phyloP scores from a whole-genome alignment of 371 early-diverging fungal genomes.

The Polyrhizophydium stewartii region DNA sequence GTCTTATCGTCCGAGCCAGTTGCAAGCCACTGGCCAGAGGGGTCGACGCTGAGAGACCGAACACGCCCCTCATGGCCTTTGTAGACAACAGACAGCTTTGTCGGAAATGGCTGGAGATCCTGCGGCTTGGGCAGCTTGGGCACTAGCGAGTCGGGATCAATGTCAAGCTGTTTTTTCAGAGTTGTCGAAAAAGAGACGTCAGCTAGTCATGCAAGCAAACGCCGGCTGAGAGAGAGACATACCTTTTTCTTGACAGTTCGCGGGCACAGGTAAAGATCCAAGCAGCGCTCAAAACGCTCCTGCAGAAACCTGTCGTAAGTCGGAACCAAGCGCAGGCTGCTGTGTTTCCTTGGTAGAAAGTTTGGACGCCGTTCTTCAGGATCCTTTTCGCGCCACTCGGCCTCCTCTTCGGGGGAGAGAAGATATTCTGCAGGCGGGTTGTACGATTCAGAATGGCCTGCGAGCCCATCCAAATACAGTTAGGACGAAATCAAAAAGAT shows the following conservation, averaged over 20 bases:
- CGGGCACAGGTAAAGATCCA: constrained; percentile 95
- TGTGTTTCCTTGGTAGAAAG: constrained; percentile 79
- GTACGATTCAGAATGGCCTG: constrained; percentile 57
- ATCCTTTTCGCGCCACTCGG: constrained; percentile 73
- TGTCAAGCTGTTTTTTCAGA: constrained; percentile 63
- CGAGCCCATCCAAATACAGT: too few species aligned
- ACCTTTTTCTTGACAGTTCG: constrained; percentile 80
- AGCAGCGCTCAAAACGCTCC: constrained; percentile 92
- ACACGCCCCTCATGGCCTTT: constrained; percentile 78
- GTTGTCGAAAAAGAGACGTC: too few species aligned
- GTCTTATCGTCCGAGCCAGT: constrained; percentile 76
- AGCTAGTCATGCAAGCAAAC: background rate
- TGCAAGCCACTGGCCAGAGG: constrained; percentile 78
- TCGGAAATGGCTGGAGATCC: constrained; percentile 94
- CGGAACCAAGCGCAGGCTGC: constrained; percentile 78
- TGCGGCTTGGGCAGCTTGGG: constrained; percentile 95
- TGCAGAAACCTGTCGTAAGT: constrained; percentile 82
- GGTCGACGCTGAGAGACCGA: constrained; percentile 80
- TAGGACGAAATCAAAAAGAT: too few species aligned
- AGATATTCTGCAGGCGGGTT: constrained; percentile 98
- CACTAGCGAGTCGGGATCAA: constrained; percentile 88
- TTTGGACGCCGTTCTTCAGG: constrained; percentile 75
- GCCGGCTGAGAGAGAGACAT: background rate
- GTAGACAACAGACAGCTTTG: constrained; percentile 70
- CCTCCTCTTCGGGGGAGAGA: constrained; percentile 71